Conservation (phyloP, 2,329 filamentous ascomycete genomes). For the Diplocarpon rosae region DNA sequence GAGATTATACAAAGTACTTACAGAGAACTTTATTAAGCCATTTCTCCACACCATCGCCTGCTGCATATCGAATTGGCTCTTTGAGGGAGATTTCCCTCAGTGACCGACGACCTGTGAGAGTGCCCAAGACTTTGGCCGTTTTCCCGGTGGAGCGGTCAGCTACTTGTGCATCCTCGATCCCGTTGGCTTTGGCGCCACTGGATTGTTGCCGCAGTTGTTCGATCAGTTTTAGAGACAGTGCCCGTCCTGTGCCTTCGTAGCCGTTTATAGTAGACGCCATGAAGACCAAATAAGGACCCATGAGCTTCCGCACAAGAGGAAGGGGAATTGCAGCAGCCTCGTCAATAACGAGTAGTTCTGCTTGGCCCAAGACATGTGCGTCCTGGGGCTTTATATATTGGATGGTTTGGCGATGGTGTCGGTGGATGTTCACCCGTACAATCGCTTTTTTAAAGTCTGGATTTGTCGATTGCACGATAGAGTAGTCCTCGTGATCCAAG, state of each 20-base stretch:
- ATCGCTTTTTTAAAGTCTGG: slow-evolving; percentile 99
- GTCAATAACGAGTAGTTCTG: slow-evolving; percentile 90
- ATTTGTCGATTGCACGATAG: slow-evolving; percentile 95
- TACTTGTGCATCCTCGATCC: slow-evolving; percentile 50
- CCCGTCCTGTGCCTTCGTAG: slow-evolving; percentile 93
- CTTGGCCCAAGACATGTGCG: slow-evolving; percentile 86
- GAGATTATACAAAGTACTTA: neutral
- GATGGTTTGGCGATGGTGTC: slow-evolving; percentile 92
- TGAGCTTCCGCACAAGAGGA: slow-evolving; percentile 82
- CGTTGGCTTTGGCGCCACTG: slow-evolving; percentile 46
- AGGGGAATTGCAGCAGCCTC: slow-evolving; percentile 94
- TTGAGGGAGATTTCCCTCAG: slow-evolving; percentile 85
- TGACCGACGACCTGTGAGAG: slow-evolving; percentile 57
- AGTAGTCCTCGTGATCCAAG: slow-evolving; percentile 91
- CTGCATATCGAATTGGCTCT: slow-evolving; percentile 89
- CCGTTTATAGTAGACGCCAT: slow-evolving; percentile 99
- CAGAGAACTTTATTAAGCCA: slow-evolving; percentile 94
- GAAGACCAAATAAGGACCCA: slow-evolving; percentile 95
- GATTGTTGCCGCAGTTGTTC: slow-evolving; percentile 95
- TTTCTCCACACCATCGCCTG: slow-evolving; percentile 83
- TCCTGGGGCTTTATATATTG: slow-evolving; percentile 98
- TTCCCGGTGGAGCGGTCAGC: slow-evolving; percentile 73
- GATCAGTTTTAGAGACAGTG: slow-evolving; percentile 89
- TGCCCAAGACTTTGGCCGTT: slow-evolving; percentile 48
- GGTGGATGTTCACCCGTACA: slow-evolving; percentile 89